Evolutionary conservation across 2,329 filamentous ascomycete species (phyloP), one percentile per base, ranked within the genome.

Genomic region (Nemania bipapillata): DNA sequence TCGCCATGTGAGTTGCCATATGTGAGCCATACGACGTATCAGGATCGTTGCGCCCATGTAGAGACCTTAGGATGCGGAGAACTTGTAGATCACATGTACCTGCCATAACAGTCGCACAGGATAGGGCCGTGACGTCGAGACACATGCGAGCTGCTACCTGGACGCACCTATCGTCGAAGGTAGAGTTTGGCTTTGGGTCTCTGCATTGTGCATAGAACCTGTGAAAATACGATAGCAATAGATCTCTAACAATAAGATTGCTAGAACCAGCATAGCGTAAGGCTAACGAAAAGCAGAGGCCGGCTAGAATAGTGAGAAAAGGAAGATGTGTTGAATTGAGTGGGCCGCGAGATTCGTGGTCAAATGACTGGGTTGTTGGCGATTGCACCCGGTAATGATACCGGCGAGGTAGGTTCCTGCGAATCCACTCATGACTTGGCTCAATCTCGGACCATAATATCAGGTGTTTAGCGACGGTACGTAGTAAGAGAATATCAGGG

Each of bases 1-100:
- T 91, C 0, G 96, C 95, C 78, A 97, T 90, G 77, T 99, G 96
- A 7, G 92, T 90, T 5, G 96, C 96, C 74, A 99, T 87, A 77
- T 99, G 95, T 63, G 93, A 97, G 53, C 96, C 96, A 76, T 97
- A 99, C 0, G 94, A 91, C 0, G 91, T 95, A 42, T 96, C 92
- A 0, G 87, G 83, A 66, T 97, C 92, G 61, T 94, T 90, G 17
- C 94, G 90, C 24, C 94, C 95, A 78, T 99, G 96, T 45, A 99
- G 87, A 17, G 92, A 89, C 17, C 96, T 91, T 35, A 99, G 85
- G 15, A 95, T 90, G 24, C 96, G 90, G 74, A 98, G 91, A 1
- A 97, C 90, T 1, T 88, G 82, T 22, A 99, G 83, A 77, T 99
- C 96, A 45, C 96, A 96, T 0, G 94, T 97, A 30, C 96, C 96